Conservation (phyloP, 495 filamentous ascomycete genomes). For the Xylaria nigripes region DNA sequence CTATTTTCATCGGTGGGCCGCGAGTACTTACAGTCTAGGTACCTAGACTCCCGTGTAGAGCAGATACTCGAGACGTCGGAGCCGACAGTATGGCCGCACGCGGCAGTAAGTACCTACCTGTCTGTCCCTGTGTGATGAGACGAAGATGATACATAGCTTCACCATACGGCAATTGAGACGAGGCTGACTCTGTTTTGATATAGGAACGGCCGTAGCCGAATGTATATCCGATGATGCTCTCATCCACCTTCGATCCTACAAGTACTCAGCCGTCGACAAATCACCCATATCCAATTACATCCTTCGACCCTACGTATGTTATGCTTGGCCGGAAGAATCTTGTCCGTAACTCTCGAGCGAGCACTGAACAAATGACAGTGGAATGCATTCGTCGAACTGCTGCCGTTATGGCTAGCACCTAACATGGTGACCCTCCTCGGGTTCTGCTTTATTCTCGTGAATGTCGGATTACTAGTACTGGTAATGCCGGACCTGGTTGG, state of each 20-base stretch:
- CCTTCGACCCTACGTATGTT: constrained; percentile 82
- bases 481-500: constrained; percentile 88
- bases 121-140: background rate
- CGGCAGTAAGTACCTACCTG: constrained; percentile 26
- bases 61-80: background rate
- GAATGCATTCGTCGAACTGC: constrained; percentile 89
- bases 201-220: constrained; percentile 46
- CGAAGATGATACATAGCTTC: background rate
- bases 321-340: constrained; percentile 6
- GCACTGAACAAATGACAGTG: constrained; percentile 52
- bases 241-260: constrained; percentile 85
- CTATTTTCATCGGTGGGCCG: background rate
- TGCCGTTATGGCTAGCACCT: constrained; percentile 92
- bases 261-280: constrained; percentile 95
- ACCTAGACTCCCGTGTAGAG: too few species aligned
- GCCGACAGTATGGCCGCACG: constrained; percentile 33
- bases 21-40: too few species aligned
- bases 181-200: background rate
- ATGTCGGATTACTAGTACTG: constrained; percentile 70
- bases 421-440: constrained; percentile 96
- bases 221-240: constrained; percentile 54
- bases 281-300: constrained; percentile 91
- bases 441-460: constrained; percentile 86
- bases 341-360: constrained; percentile 1
- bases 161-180: background rate